phyloP scores from a whole-genome alignment of 306 rosid species.

The Carpinus viminea region DNA sequence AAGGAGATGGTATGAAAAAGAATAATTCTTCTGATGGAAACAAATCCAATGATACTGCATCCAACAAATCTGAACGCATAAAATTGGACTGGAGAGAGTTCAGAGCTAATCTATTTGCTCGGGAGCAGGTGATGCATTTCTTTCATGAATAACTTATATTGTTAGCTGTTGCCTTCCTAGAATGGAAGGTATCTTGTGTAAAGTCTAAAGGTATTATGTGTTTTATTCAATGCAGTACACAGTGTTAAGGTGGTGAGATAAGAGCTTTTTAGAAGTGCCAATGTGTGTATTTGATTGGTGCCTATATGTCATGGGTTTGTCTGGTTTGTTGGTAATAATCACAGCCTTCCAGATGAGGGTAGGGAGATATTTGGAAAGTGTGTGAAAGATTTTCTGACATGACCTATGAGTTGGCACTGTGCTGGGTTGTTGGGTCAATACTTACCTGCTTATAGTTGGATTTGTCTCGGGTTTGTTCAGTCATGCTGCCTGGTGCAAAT shows the following conservation, averaged over 20 bases:
- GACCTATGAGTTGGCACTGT: neutral
- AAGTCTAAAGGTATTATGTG: neutral
- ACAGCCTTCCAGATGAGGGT: neutral
- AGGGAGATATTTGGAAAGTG: neutral
- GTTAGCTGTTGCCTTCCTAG: slow-evolving; percentile 7
- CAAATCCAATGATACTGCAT: slow-evolving; percentile 42
- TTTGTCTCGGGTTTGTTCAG: neutral
- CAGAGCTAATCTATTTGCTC: slow-evolving; percentile 79
- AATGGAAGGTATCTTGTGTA: neutral
- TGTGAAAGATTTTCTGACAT: neutral
- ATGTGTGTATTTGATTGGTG: neutral
- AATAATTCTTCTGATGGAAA: slow-evolving; percentile 56
- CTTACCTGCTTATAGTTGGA: neutral
- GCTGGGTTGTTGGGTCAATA: neutral
- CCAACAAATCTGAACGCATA: slow-evolving; percentile 48
- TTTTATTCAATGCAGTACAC: neutral
- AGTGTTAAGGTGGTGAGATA: neutral
- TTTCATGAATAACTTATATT: slow-evolving; percentile 10
- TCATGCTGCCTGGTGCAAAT: neutral
- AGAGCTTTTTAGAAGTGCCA: neutral
- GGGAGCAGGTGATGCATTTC: slow-evolving; percentile 69
- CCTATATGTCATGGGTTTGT: neutral
- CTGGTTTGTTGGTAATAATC: neutral
- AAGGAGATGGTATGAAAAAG: slow-evolving; percentile 65
- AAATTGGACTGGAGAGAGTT: slow-evolving; percentile 89